A percentile compares a stretch with the other conserved stretches of the same genome.
Evolutionary conservation across 176 grass and related monocot species (phyloP).

Genomic region (Phragmites australis): DNA sequence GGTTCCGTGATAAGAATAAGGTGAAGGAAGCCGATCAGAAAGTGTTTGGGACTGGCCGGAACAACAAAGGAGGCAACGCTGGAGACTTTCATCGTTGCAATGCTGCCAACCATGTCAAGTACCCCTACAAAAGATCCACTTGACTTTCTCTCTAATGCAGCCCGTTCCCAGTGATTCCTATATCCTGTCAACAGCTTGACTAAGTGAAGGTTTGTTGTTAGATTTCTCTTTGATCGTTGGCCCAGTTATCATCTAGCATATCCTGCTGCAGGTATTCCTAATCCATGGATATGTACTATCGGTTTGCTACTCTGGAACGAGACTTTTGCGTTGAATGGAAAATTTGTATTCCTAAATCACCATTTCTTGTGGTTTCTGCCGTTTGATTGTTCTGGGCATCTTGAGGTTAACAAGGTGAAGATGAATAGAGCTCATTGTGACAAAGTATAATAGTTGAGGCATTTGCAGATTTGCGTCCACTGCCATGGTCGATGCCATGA

Average conservation of each 20-base stretch:
- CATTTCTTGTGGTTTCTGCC: background rate
- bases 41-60: slow-evolving; percentile 39
- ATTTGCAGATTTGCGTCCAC: background rate
- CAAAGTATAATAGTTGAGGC: background rate
- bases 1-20: slow-evolving; percentile 65
- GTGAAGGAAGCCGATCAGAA: slow-evolving; percentile 61
- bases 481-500: background rate
- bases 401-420: background rate
- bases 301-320: background rate
- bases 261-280: slow-evolving; percentile 17
- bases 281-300: slow-evolving; percentile 1
- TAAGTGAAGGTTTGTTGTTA: slow-evolving; percentile 10
- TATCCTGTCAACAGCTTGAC: background rate
- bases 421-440: background rate
- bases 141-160: slow-evolving; percentile 35
- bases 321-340: slow-evolving; percentile 19
- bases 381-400: background rate
- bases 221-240: background rate
- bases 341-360: background rate
- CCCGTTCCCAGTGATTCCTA: slow-evolving; percentile 14
- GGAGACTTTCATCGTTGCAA: slow-evolving; percentile 44
- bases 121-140: slow-evolving; percentile 53
- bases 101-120: slow-evolving; percentile 51
- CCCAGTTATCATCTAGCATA: background rate
- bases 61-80: slow-evolving; percentile 54